Conservation (phyloP, 805 yeast species). For the Brettanomyces custersianus region DNA sequence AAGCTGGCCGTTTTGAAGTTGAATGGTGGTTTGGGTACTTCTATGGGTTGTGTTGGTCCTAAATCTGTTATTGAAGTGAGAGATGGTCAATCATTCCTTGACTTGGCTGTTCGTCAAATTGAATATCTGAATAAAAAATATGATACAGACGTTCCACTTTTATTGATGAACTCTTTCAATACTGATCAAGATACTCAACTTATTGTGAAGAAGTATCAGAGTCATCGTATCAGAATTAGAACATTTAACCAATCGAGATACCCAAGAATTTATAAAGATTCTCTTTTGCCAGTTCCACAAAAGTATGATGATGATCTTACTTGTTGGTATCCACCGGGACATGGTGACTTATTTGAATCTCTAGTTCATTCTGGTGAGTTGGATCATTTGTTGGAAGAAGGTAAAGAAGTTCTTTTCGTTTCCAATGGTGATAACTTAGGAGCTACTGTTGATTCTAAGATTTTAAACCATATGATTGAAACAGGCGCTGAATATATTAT, state of each 20-base stretch:
- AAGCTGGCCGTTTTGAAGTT: constrained; percentile 92
- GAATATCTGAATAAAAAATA: constrained; percentile 86
- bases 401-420: constrained; percentile 90
- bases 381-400: constrained; percentile 81
- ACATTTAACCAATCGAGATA: constrained; percentile 97
- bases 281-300: constrained; percentile 91
- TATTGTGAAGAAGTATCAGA: constrained; percentile 92
- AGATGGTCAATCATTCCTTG: constrained; percentile 96
- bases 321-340: constrained; percentile 99
- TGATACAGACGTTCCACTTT: constrained; percentile 89
- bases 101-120: constrained; percentile 92
- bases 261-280: constrained; percentile 93
- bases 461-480: constrained; percentile 87
- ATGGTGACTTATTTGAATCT: constrained; percentile 94
- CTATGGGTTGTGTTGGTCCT: constrained; percentile 99
- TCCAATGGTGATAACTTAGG: constrained; percentile 98
- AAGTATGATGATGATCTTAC: constrained; percentile 63
- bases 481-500: constrained; percentile 89
- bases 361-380: constrained; percentile 85
- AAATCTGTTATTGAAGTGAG: constrained; percentile 97
- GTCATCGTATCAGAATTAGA: constrained; percentile 89
- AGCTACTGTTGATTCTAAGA: constrained; percentile 91
- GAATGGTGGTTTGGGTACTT: constrained; percentile 97
- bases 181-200: constrained; percentile 93
- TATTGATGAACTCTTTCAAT: constrained; percentile 97